These are phyloP conservation scores for Russula vinacea DNA, from an alignment of 768 basidiomycete species.

Conservation along the genomic window DNA sequence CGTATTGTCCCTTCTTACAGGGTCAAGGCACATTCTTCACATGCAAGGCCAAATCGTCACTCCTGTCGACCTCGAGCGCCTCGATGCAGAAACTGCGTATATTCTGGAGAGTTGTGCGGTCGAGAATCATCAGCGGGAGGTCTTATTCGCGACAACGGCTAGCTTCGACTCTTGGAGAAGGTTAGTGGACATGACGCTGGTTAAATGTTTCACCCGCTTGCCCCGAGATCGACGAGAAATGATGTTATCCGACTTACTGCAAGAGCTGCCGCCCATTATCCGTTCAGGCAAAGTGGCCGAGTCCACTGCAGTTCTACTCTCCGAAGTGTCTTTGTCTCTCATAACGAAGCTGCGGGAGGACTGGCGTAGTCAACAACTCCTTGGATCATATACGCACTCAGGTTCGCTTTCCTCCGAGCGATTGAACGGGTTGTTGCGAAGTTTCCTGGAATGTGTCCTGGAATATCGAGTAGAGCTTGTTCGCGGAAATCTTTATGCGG, in stretches of 20 bases:
- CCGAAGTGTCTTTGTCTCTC: conserved; percentile 75
- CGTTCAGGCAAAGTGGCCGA: conserved; percentile 63
- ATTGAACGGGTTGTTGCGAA: conserved; percentile 68
- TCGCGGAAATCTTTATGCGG: conserved; percentile 92
- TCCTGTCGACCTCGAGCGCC: conserved; percentile 58
- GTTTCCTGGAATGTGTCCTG: conserved; percentile 68
- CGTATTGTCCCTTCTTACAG: conserved; percentile 63
- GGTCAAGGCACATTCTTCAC: conserved; percentile 59
- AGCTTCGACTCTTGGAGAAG: conserved; percentile 85
- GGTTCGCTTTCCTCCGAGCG: conserved; percentile 78
- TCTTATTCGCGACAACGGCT: conserved; percentile 63
- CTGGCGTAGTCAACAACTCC: conserved; percentile 63
- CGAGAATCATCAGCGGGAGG: conserved; percentile 84
- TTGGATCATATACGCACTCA: conserved; percentile 61
- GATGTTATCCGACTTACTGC: conserved; percentile 86
- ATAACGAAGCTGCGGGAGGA: conserved; percentile 90
- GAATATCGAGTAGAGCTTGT: conserved; percentile 80
- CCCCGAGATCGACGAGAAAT: conserved; percentile 81
- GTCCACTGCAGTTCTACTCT: conserved; percentile 74
- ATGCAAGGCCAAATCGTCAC: conserved; percentile 65
- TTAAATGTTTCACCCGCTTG: conserved; percentile 81
- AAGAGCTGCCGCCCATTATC: conserved; percentile 70
- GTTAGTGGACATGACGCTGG: conserved; percentile 78
- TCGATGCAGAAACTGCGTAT: conserved; percentile 66
- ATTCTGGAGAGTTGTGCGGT: conserved; percentile 79